Conservation (phyloP, 2,329 filamentous ascomycete species). For the Emergomyces pasteurianus region DNA sequence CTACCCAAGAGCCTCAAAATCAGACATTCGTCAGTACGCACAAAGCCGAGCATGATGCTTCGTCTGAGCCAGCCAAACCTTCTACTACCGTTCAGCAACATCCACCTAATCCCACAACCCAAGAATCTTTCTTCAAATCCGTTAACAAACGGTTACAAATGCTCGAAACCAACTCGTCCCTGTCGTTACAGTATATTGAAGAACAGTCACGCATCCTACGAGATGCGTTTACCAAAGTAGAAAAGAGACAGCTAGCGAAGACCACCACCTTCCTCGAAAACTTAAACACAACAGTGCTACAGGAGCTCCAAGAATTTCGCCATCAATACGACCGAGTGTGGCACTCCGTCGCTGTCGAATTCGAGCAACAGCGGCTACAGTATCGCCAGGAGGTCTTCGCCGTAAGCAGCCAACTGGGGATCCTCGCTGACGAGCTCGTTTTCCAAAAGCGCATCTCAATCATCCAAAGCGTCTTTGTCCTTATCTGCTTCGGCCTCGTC, state of each 20-base stretch:
- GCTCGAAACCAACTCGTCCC: conserved; percentile 81
- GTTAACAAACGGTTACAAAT: conserved; percentile 85
- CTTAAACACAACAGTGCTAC: conserved; percentile 77
- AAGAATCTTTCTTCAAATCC: conserved; percentile 96
- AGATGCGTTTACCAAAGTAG: conserved; percentile 73
- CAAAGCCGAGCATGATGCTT: conserved; percentile 3
- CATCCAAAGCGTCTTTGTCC: conserved; percentile 73
- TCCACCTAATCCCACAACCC: conserved; percentile 64
- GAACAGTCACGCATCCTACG: conserved; percentile 85
- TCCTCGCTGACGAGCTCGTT: conserved; percentile 84
- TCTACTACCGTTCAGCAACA: conserved; percentile 36
- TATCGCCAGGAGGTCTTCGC: conserved; percentile 74
- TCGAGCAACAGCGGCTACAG: conserved; percentile 78
- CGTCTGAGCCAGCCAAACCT: conserved; percentile 16
- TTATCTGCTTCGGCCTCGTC: conserved; percentile 76
- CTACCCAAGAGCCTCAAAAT: conserved; percentile 19
- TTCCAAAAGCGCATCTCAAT: conserved; percentile 85
- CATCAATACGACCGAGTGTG: conserved; percentile 91
- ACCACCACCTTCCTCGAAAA: conserved; percentile 69
- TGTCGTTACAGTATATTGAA: conserved; percentile 92
- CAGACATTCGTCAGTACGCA: background rate
- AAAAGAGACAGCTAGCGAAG: conserved; percentile 76
- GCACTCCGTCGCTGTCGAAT: conserved; percentile 86
- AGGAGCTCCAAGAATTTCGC: conserved; percentile 64
- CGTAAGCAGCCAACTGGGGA: conserved; percentile 64